Evolutionary conservation across 331 rosid species (phyloP), one percentile per base, ranked within the genome.

Genomic region (Malus hybrid): DNA sequence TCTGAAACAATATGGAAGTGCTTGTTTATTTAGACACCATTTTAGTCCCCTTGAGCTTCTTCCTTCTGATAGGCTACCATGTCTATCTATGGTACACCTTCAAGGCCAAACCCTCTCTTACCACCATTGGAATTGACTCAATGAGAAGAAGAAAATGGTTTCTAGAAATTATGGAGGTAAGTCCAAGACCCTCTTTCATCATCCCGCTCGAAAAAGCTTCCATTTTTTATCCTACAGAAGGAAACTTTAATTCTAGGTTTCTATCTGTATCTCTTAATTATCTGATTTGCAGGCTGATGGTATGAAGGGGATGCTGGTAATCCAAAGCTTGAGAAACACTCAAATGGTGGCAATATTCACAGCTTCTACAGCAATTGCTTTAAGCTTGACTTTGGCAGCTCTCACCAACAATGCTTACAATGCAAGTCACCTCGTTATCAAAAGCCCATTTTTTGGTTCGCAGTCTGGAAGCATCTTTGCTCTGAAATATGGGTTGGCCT

Each of bases 241-340:
- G 4, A 16, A 52, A 10, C 61, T 9, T 18, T 4, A 55, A 55
- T 55, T 55, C 14, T 16, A 59, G 64, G 7, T 22, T 20, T 59
- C 64, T 59, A 22, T 22, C 64, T 59, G 4, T 0, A 22, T 57
- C 48, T 42, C 48, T 55, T n/a, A n/a, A 60, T 27, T 48, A 3
- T 22, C 8, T 64, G 48, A 10, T 20, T 18, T 20, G 65, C 74
- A 85, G 96, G 88, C 84, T 67, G 92, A 72, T 70, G 83, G 64
- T 3, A 67, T 76, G 74, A 87, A 84, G 42, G 80, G 72, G 14
- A 87, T 87, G 90, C 76, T 87, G 34, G 83, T 79, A 5, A 81
- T 89, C 4, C 98, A 93, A 69, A 91, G 77, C 85, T 31, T 91
- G 80, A 91, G 98, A 82, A 93, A 93, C 88, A 39, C 89, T 36